Conservation (phyloP, 768 basidiomycete genomes). For the Mycena crocata region DNA sequence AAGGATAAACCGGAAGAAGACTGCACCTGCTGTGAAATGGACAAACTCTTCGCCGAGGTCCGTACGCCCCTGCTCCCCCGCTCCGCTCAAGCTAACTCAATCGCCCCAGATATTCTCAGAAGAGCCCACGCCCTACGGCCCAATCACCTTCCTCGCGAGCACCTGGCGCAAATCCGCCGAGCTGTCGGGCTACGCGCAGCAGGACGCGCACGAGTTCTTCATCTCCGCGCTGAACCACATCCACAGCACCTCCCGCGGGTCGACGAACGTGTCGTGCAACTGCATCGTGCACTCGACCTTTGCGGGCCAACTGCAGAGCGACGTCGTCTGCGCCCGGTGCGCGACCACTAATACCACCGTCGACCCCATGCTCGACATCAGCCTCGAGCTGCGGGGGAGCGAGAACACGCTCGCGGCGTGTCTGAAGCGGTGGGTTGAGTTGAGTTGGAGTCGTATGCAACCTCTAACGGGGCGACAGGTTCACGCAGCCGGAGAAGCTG, state of each 20-base stretch:
- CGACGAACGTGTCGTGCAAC: conserved; percentile 83
- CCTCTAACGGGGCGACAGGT: conserved; percentile 58
- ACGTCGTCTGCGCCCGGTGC: conserved; percentile 90
- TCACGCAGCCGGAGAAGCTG: conserved; percentile 87
- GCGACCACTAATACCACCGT: conserved; percentile 80
- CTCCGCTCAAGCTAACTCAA: not conserved
- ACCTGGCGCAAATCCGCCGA: conserved; percentile 88
- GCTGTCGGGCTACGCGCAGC: conserved; percentile 92
- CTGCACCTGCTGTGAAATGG: conserved; percentile 95
- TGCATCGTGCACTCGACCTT: conserved; percentile 95
- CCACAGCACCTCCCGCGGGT: conserved; percentile 80
- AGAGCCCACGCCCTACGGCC: conserved; percentile 76
- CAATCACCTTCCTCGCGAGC: conserved; percentile 83
- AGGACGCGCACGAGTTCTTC: conserved; percentile 93
- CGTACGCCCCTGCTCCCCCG: conserved; percentile 3
- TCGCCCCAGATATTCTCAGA: conserved; percentile 64
- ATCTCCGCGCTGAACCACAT: conserved; percentile 89
- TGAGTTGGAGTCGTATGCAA: not conserved
- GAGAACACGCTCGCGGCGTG: conserved; percentile 81
- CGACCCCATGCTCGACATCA: conserved; percentile 93
- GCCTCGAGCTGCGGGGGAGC: conserved; percentile 80
- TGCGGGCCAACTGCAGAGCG: conserved; percentile 86
- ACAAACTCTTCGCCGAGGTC: conserved; percentile 84
- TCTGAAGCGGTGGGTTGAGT: conserved; percentile 66
- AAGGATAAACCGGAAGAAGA: conserved; percentile 66